Base-by-base conservation (phyloP, 116 monocot species). In the Thalassia testudinum region DNA sequence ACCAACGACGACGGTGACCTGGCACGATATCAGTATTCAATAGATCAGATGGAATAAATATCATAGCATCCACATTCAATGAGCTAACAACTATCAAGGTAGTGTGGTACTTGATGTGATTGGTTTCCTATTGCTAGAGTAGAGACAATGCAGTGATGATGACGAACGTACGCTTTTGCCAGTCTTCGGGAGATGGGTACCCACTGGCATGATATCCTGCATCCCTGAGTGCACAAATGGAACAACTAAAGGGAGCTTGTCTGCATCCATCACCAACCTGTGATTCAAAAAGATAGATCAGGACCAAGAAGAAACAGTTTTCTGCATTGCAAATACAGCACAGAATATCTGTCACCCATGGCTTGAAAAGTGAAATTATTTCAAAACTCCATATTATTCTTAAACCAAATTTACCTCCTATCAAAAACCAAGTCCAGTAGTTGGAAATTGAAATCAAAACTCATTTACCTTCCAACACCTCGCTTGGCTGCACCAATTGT, bases 161-260 rank as follows among this genome's bases (percentile, higher is more conserved):
- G 30, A 34, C 10, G 30, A 34, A 10, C 3, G 3, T 63, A 92
- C 92, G 75, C 61, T 70, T 67, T 83, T 86, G 24, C 92, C 86
- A 34, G 73, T 68, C 42, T 75, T 80, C 15, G 92, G 92, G 47
- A 92, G 68, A 37, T 71, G 63, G 42, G 74, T 50, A 26, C 92
- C 92, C 16, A 92, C 57, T 47, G 92, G 92, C 92, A 92, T 92
- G 37, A 92, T 73, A 20, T 92, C 82, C 58, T 92, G 92, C 92
- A 92, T 92, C 40, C 92, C 92, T 24, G 70, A 72, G 54, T 92
- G 92, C 30, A 86, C 83, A 62, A 92, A 86, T n/a, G 92, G 92
- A 45, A 92, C 37, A 38, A 92, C 92, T 16, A 83, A 30, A 24
- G 92, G 92, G 15, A 63, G 22, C 27, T 50, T 72, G 59, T 92